Base-by-base conservation (phyloP, 768 basidiomycete genomes). In the Amanita fuliginea region DNA sequence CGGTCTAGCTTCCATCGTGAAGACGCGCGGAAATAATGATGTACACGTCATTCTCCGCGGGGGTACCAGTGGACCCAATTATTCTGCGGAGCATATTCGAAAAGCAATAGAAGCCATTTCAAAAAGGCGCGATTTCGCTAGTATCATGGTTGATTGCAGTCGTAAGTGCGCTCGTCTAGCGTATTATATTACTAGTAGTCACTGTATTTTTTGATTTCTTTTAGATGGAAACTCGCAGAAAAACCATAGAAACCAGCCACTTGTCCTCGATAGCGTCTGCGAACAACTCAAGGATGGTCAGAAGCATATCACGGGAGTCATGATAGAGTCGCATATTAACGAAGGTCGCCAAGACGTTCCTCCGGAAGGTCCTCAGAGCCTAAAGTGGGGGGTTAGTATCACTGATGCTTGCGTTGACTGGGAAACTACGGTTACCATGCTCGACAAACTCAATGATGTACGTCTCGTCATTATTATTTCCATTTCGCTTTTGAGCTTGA, bases 1-100 rank as follows among this genome's bases (percentile, higher is more conserved):
- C 42, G 86, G 86, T 49, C 81, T 97, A 32, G 93, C 93, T n/a
- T 76, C 91, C 10, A 98, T 98, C 64, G 95, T 97, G 60, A 88
- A 88, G 67, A 93, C 93, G 6, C 67, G 77, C 54, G 89, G 90
- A 3, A 83, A 83, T 64, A 69, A 79, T 56, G 89, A 96, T 63
- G 86, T 96, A 13, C 96, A 99, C 62, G 83, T 98, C 58, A 97
- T 98, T 66, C 81, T 98, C 40, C 86, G 96, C 47, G 95, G 96
- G 18, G 93, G 92, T 9, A 83, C 83, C 46, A 80, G 76, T 46
- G 96, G 96, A 5, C 90, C 95, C 40, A 99, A 99, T 71, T 98
- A 75, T 64, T 73, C 80, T 40, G 65, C 76, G 13, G 83, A 89
- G 57, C 72, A 81, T 59, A 87, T 95, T 53, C 65, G 72, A 48